Evolutionary conservation across 352 stramenopile species (phyloP).

Genomic region (Globisporangium takayamanum): DNA sequence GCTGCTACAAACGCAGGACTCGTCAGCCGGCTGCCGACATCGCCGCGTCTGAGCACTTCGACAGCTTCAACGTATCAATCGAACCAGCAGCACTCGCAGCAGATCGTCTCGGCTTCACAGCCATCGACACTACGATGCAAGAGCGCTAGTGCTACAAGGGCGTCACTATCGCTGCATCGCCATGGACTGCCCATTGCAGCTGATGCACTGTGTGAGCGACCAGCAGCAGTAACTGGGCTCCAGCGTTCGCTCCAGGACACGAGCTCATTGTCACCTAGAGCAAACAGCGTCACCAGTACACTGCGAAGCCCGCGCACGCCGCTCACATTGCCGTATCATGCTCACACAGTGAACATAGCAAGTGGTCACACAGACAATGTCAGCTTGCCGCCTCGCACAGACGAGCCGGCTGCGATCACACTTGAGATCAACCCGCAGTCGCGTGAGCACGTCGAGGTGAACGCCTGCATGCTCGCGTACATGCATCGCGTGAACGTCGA

Average conservation of each 20-base stretch:
- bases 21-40: background rate
- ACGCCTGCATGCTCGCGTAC: slow-evolving; percentile 59
- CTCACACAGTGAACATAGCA: no score
- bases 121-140: slow-evolving; percentile 16
- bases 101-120: background rate
- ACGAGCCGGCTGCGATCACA: background rate
- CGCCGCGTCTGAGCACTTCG: slow-evolving; percentile 2
- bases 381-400: no score
- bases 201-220: background rate
- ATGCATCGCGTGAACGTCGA: slow-evolving; percentile 60
- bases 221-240: background rate
- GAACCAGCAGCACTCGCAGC: background rate
- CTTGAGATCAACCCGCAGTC: slow-evolving; percentile 23
- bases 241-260: background rate
- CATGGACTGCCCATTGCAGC: no score
- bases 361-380: no score
- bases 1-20: no score
- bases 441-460: slow-evolving; percentile 60
- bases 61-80: no score
- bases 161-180: background rate
- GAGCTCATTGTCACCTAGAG: background rate
- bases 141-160: slow-evolving; percentile 11
- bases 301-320: no score
- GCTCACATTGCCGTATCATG: no score
- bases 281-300: no score